Evolutionary conservation across 2,329 filamentous ascomycete genomes (phyloP), one percentile per base, ranked within the genome.

Genomic region (Aspergillus sp.): DNA sequence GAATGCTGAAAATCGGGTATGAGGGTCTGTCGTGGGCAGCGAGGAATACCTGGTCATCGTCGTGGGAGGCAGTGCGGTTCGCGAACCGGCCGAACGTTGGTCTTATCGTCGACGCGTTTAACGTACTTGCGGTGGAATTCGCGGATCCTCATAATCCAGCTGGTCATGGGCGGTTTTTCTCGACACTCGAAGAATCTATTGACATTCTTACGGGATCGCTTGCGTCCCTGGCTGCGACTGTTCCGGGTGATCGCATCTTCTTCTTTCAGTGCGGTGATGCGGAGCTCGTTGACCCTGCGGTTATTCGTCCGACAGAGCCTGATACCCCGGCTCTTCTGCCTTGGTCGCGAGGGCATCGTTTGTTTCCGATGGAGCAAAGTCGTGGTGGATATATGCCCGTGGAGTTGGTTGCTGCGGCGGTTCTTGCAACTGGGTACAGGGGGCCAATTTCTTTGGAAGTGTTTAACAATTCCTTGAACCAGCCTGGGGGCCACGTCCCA

Each of bases 251-350:
- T 23, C 62, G 63, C 4, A 72, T 73, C 33, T 73, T 73, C 52
- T 73, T 73, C 54, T 71, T 68, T 51, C 71, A 73, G 46, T 63
- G 67, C 8, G 70, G 65, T 2, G 71, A 73, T 61, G 71, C 70
- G 2, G 66, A 72, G 41, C 51, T 66, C 4, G 50, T 73, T 35
- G 61, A 70, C 52, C 67, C 68, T 2, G 44, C 52, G 12, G 61
- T 24, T 0, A 67, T 71, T n/a, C 57, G 58, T n/a, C 68, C 68
- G 0, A 54, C 56, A 4, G 67, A 69, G 7, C 63, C 63, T 1
- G 51, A 57, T 6, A 64, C 63, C 0, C 70, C 71, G 3, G 46
- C 55, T 11, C 61, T 72, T 15, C 52, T 73, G 12, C 70, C 70
- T 1, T 73, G 71, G 71, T 73, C 71, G 3, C 58, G 70, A 27